These are phyloP conservation scores for Zygotorulaspora mrakii DNA, from an alignment of 1,139 yeast species.

Conservation along the genomic window DNA sequence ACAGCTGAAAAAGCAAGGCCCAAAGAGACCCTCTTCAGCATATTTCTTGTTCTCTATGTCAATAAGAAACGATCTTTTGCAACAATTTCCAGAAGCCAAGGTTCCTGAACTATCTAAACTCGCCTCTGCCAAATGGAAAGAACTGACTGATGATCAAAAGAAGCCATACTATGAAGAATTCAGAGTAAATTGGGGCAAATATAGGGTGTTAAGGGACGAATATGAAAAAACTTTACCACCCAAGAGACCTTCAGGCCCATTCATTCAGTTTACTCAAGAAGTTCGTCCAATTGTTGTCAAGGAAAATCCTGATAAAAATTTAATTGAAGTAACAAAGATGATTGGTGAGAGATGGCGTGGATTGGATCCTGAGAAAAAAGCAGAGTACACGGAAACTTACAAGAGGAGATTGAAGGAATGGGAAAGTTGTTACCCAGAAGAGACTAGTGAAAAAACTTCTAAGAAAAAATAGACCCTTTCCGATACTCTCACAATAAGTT, in stretches of 20 bases:
- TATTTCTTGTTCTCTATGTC: conserved; percentile 38
- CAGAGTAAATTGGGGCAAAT: conserved; percentile 37
- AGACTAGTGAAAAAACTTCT: conserved; percentile 16
- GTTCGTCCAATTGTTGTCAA: conserved; percentile 34
- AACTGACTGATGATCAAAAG: conserved; percentile 34
- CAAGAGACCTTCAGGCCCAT: conserved; percentile 39
- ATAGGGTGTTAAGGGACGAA: conserved; percentile 36
- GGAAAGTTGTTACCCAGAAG: conserved; percentile 37
- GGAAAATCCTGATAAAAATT: conserved; percentile 36
- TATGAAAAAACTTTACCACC: conserved; percentile 38
- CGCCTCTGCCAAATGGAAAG: conserved; percentile 38
- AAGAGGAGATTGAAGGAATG: conserved; percentile 37
- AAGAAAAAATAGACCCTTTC: conserved; percentile 11
- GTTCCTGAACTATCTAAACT: conserved; percentile 38
- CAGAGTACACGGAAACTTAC: conserved; percentile 36
- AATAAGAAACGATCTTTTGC: conserved; percentile 33
- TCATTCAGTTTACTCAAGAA: conserved; percentile 36
- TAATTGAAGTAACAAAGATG: conserved; percentile 37
- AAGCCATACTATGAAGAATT: conserved; percentile 37
- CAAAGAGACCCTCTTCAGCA: conserved; percentile 39
- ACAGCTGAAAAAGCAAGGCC: conserved; percentile 37
- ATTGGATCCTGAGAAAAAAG: conserved; percentile 31
- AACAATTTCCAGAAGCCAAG: conserved; percentile 36
- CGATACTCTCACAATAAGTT: conserved; percentile 1
- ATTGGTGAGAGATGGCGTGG: conserved; percentile 38